Base-by-base conservation (phyloP, 257 asterid genomes). In the Fraxinus anomala region DNA sequence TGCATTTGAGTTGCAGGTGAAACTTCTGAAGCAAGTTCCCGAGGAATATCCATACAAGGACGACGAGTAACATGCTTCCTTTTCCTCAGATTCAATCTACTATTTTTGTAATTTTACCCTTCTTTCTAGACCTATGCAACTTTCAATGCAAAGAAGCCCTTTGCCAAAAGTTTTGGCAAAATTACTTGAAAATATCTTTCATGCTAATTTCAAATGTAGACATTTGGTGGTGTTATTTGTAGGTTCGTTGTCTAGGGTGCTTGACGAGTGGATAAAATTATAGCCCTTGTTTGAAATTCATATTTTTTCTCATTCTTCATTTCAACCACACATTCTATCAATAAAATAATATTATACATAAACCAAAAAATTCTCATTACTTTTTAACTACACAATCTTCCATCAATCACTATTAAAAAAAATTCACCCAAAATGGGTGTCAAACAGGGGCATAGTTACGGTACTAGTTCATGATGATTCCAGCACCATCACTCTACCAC, bases 1-100 rank as follows among this genome's bases (percentile, higher is more conserved):
- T 76, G 96, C 87, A 23, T 96, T 89, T 74, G 99, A 96, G 89
- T 81, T 96, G 90, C 98, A 91, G 85, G 89, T 96, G 86, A 96
- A 96, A 81, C 94, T 96, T 75, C 84, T 92, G 85, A 93, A 92
- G 89, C 99, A 96, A 83, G 94, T 96, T 73, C 97, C 97, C 0
- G 98, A 93, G 90, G 99, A 96, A 82, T 96, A 96, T 86, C 99
- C 99, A 1, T 96, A 96, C 81, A 96, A 96, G 83, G 99, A 96
- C 69, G 99, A 96, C 6, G 99, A 96, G 94, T 96, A 78, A 81
- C 81, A 19, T 61, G 77, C 65, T 36, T 65, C 30, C 56, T 82
- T 74, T 12, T 34, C 39, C 44, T 28, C n/a, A 31, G 33, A 31
- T 31, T 31, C 33, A 31, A 31, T 31, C 33, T 3, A 3, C 33